Evolutionary conservation across 2,329 filamentous ascomycete species (phyloP).

Genomic region (Fusarium tanahbumbuense): DNA sequence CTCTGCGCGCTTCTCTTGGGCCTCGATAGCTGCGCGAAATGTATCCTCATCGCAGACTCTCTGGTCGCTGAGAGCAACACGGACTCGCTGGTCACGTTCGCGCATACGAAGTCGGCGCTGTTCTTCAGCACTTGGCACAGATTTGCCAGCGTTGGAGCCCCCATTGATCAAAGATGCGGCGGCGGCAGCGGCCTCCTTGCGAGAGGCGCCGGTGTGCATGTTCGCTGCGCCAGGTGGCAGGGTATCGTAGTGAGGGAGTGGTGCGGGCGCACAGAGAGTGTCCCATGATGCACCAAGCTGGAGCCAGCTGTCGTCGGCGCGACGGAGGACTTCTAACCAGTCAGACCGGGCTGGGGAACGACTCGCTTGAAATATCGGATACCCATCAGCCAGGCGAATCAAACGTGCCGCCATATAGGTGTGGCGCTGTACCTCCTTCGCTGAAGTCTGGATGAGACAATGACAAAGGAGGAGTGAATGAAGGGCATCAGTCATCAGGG

Average conservation of each 20-base stretch:
- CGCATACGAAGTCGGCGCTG: constrained; percentile 69
- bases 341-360: constrained; percentile 79
- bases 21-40: constrained; percentile 72
- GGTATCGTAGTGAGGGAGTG: constrained; percentile 55
- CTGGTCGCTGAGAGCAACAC: constrained; percentile 75
- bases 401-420: constrained; percentile 85
- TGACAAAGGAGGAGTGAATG: constrained; percentile 84
- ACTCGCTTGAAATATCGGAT: constrained; percentile 81
- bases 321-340: constrained; percentile 80
- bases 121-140: constrained; percentile 54
- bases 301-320: constrained; percentile 76
- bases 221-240: constrained; percentile 3
- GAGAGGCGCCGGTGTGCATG: constrained; percentile 3
- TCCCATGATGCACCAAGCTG: constrained; percentile 75
- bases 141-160: constrained; percentile 41
- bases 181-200: constrained; percentile 32
- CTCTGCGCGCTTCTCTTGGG: constrained; percentile 68
- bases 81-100: constrained; percentile 73
- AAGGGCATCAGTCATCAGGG: constrained; percentile 80
- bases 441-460: constrained; percentile 80
- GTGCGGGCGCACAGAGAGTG: constrained; percentile 71
- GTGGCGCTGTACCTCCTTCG: constrained; percentile 81
- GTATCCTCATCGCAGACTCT: constrained; percentile 74
- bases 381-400: constrained; percentile 78
- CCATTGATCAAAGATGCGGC: constrained; percentile 38